Percentiles rank a stretch among this genome's conserved stretches.
These are phyloP conservation scores for Beverwykella pulmonaria DNA, from an alignment of 495 filamentous ascomycete genomes.

Conservation along the genomic window DNA sequence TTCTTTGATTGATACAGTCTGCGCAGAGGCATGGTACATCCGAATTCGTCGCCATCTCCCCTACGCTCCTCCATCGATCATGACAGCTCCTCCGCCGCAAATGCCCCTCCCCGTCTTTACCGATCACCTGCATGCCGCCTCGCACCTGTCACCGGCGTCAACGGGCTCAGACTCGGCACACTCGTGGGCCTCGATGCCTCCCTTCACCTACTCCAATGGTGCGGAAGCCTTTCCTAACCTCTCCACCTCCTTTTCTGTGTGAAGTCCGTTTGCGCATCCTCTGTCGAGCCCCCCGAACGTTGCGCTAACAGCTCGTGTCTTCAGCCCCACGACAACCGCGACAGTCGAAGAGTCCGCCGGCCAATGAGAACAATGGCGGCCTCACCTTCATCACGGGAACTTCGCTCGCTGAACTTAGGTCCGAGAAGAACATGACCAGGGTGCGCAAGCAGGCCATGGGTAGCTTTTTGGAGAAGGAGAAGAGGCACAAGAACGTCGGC, in stretches of 20 bases:
- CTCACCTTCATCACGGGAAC: slow-evolving; percentile 35
- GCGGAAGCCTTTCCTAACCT: background rate
- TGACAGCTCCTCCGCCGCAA: slow-evolving; percentile 2
- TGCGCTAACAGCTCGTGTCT: slow-evolving; percentile 6
- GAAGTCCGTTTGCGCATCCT: slow-evolving; percentile 3
- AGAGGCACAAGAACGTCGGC: slow-evolving; percentile 3
- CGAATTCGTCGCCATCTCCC: background rate
- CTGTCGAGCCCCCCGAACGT: background rate
- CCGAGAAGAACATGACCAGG: slow-evolving; percentile 26
- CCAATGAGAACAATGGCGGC: slow-evolving; percentile 13
- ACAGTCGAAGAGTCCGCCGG: background rate
- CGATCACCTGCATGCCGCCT: slow-evolving; percentile 5
- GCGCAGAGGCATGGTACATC: background rate
- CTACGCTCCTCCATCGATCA: background rate
- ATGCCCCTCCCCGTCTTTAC: slow-evolving; percentile 9
- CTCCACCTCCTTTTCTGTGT: slow-evolving; percentile 5
- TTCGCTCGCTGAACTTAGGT: slow-evolving; percentile 32
- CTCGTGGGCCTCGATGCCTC: slow-evolving; percentile 26
- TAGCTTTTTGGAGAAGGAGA: slow-evolving; percentile 28
- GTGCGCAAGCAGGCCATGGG: slow-evolving; percentile 39
- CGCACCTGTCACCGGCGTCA: slow-evolving; percentile 12
- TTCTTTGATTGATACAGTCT: background rate
- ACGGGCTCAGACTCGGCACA: background rate
- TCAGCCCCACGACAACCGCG: slow-evolving; percentile 1
- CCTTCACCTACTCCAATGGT: slow-evolving; percentile 15